Evolutionary conservation across 768 basidiomycete genomes (phyloP).

Genomic region (Hemileccinum rubropunctum): DNA sequence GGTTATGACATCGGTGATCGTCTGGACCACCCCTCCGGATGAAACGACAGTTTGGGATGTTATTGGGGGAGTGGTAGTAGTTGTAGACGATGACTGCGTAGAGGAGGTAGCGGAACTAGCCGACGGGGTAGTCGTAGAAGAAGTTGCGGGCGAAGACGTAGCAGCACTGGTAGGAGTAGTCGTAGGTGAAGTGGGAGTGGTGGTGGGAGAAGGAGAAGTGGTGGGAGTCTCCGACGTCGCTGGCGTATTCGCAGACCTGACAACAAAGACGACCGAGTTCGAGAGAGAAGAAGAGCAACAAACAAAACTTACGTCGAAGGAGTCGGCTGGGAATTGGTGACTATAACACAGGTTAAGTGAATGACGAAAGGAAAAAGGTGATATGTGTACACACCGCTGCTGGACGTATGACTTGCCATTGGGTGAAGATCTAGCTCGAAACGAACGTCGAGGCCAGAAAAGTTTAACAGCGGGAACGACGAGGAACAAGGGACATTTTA

Average conservation of each 20-base stretch:
- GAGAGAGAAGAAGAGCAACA: neutral
- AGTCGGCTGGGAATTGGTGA: neutral
- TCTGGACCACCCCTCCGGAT: slow-evolving; percentile 1
- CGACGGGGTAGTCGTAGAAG: neutral
- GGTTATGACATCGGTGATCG: slow-evolving; percentile 7
- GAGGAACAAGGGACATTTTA: too few relatives aligned
- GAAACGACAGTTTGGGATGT: slow-evolving; percentile 6
- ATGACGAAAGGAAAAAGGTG: neutral
- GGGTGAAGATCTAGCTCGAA: slow-evolving; percentile 4
- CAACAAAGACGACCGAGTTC: neutral
- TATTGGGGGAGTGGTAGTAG: neutral
- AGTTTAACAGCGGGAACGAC: too few relatives aligned
- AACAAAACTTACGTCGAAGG: slow-evolving; percentile 5
- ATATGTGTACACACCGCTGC: too few relatives aligned
- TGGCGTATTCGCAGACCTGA: neutral
- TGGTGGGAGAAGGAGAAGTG: neutral
- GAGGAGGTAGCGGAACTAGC: neutral
- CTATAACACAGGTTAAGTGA: too few relatives aligned
- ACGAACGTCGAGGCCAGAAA: slow-evolving; percentile 2
- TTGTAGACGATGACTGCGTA: slow-evolving; percentile 3
- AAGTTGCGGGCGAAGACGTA: neutral
- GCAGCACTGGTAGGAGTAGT: neutral
- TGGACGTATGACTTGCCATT: neutral
- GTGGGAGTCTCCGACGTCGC: neutral
- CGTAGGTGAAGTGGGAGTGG: slow-evolving; percentile 2